A percentile compares a stretch with the other conserved stretches of the same genome.
Evolutionary conservation across 352 stramenopile species (phyloP).

Genomic region (Phytophthora pisi): DNA sequence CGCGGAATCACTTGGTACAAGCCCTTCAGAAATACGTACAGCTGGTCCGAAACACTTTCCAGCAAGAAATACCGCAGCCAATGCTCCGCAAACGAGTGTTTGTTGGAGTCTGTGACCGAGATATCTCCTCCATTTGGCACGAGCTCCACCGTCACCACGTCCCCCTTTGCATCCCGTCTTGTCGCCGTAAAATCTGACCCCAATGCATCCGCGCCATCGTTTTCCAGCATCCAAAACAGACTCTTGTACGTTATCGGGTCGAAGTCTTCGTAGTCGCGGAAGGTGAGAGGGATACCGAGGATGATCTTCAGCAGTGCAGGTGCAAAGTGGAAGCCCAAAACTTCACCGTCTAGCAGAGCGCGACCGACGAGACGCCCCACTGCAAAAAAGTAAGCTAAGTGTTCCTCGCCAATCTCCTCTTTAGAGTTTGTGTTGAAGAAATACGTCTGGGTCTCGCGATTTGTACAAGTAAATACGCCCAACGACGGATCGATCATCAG

Average conservation of each 20-base stretch:
- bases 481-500: conserved; percentile 38
- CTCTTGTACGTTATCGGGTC: conserved; percentile 56
- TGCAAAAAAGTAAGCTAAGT: conserved; percentile 56
- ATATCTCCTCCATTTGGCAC: conserved; percentile 49
- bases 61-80: conserved; percentile 92
- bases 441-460: conserved; percentile 52
- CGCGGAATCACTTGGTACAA: conserved; percentile 95
- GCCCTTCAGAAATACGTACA: conserved; percentile 84
- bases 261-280: conserved; percentile 48
- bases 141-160: conserved; percentile 44
- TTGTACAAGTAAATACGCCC: conserved; percentile 51
- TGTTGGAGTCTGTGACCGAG: conserved; percentile 91
- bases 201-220: conserved; percentile 44
- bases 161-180: conserved; percentile 18
- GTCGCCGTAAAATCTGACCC: conserved; percentile 50
- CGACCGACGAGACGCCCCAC: conserved; percentile 53
- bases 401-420: conserved; percentile 32
- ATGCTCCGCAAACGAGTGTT: conserved; percentile 86
- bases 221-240: conserved; percentile 53
- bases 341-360: conserved; percentile 83
- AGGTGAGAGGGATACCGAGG: conserved; percentile 44
- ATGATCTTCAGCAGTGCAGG: conserved; percentile 57
- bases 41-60: conserved; percentile 82
- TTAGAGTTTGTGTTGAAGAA: conserved; percentile 55
- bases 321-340: conserved; percentile 91